Evolutionary conservation across 345 rosid genomes (phyloP), one percentile per base, ranked within the genome.

Genomic region (Hibiscus trionum): DNA sequence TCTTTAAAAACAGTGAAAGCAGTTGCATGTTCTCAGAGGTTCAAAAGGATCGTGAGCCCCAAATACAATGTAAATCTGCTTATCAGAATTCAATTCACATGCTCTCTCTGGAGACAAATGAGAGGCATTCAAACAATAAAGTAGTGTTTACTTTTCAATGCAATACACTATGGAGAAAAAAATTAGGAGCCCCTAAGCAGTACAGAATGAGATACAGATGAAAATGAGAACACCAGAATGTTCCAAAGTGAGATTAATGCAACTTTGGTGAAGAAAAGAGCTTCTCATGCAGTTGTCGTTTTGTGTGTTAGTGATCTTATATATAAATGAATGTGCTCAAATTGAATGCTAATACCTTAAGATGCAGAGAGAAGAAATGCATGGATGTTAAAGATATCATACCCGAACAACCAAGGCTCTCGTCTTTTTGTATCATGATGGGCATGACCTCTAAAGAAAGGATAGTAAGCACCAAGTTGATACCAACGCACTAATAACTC

Each of bases 361-460:
- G 15, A 68, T 50, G 60, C 59, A 50, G 59, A 17, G 26, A 29
- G 72, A 4, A 50, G 67, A 63, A 35, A 8, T 16, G 16, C 44
- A 35, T 37, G 66, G 46, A 35, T 37, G 47, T 37, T 37, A 37
- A 35, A 17, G n/a, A 10, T 63, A 63, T 63, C 82, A 68, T 88
- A 96, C 99, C 99, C 98, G 72, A 93, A 92, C 72, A 91, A 76
- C 98, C 98, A 96, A 75, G 99, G 99, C 70, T 96, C 99, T 61
- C 99, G 90, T 83, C 99, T 82, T 82, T 85, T 96, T 12, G 98
- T 93, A 81, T 96, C 99, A 68, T 89, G 98, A 83, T 96, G 99
- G 63, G 99, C 96, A 83, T 96, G 99, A 6, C 79, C 99, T 82
- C 99, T 88, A 80, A 96, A 96, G 84, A 96, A 96, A 69, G 99